Evolutionary conservation across 495 filamentous ascomycete genomes (phyloP).

Genomic region (Aspergillus asperescens): DNA sequence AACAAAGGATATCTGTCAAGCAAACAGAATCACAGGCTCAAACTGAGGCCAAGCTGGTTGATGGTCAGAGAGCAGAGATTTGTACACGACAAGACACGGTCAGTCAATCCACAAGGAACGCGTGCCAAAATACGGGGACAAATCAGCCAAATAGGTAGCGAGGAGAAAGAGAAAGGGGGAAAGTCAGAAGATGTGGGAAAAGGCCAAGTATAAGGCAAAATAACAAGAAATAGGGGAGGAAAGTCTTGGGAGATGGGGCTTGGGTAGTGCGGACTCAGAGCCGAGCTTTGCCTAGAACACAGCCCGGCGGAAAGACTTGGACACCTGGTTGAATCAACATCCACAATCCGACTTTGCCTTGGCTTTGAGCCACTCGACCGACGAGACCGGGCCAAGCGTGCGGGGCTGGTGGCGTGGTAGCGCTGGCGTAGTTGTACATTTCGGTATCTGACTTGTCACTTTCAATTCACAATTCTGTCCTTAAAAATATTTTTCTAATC

Average conservation of each 20-base stretch:
- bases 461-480: background rate
- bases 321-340: background rate
- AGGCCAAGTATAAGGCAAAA: slow-evolving; percentile 14
- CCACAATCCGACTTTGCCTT: background rate
- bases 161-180: slow-evolving; percentile 4
- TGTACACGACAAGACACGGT: background rate
- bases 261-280: too few relatives aligned
- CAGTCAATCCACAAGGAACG: slow-evolving; percentile 6
- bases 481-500: background rate
- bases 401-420: background rate
- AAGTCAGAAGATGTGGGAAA: slow-evolving; percentile 14
- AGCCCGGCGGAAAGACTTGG: background rate
- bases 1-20: slow-evolving; percentile 1
- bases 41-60: background rate
- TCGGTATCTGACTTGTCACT: background rate
- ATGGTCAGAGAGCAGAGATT: background rate
- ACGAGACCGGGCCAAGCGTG: background rate
- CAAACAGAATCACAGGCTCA: background rate
- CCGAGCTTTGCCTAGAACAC: too few relatives aligned
- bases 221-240: slow-evolving; percentile 21
- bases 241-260: slow-evolving; percentile 17
- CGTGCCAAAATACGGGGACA: slow-evolving; percentile 4
- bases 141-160: background rate
- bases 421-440: background rate
- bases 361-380: background rate